A percentile compares a stretch with the other conserved stretches of the same genome.
phyloP scores from a whole-genome alignment of 2,329 filamentous ascomycete genomes.

The Clonostachys rhizophaga region DNA sequence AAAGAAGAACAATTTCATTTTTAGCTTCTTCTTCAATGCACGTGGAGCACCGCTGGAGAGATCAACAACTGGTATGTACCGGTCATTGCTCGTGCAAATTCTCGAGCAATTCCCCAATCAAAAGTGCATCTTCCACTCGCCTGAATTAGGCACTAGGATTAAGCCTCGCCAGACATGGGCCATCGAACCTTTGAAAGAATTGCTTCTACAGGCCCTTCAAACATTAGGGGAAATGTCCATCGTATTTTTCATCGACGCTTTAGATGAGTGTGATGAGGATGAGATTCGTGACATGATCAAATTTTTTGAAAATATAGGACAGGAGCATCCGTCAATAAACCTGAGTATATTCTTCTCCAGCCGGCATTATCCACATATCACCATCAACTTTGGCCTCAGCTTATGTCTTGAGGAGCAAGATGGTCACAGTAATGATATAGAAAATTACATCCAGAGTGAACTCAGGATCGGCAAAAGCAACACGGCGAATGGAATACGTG shows the following conservation, averaged over 20 bases:
- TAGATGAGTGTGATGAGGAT: conserved; percentile 41
- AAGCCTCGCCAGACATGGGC: background rate
- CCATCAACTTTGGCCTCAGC: conserved; percentile 13
- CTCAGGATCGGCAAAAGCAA: background rate
- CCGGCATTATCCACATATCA: conserved; percentile 37
- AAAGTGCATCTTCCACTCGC: conserved; percentile 16
- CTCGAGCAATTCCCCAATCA: conserved; percentile 20
- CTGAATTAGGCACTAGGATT: background rate
- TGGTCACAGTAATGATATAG: conserved; percentile 16
- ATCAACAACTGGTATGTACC: conserved; percentile 37
- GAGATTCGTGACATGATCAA: conserved; percentile 34
- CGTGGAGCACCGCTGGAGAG: conserved; percentile 25
- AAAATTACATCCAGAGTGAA: background rate
- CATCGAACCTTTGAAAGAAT: background rate
- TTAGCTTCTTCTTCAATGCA: conserved; percentile 47
- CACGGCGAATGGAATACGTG: background rate
- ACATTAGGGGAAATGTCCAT: conserved; percentile 4
- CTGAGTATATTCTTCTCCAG: conserved; percentile 37
- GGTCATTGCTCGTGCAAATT: conserved; percentile 40
- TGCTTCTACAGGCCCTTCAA: background rate
- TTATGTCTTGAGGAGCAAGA: conserved; percentile 14
- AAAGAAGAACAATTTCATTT: background rate
- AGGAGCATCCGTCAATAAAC: conserved; percentile 11
- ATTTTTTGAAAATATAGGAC: conserved; percentile 32
- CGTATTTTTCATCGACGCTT: conserved; percentile 23